A percentile compares a stretch with the other conserved stretches of the same genome.
phyloP scores from a whole-genome alignment of 192 early-diverging fungal species.

The Kappamyces sp. region DNA sequence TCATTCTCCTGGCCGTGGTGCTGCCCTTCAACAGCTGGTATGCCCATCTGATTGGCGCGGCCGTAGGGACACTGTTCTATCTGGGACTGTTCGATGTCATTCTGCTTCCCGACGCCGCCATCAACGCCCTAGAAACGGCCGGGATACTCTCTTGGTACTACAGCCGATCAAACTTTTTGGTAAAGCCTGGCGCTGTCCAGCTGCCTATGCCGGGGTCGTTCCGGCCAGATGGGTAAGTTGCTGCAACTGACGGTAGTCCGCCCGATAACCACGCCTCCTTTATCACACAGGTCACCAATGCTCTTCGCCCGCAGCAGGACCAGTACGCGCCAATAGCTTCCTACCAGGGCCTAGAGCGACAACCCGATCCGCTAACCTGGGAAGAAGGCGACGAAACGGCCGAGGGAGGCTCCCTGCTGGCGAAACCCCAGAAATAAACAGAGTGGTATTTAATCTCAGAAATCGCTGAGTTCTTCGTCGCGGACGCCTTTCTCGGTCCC shows the following conservation, averaged over 20 bases:
- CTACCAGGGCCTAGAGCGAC: no score
- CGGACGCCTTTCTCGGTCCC: no score
- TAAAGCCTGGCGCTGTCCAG: conserved; percentile 11
- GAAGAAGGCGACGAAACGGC: no score
- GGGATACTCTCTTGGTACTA: conserved; percentile 1
- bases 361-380: no score
- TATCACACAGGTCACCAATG: conserved; percentile 9
- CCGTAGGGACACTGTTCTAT: conserved; percentile 2
- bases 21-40: conserved; percentile 6
- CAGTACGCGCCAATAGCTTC: no score
- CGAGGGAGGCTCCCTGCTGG: no score
- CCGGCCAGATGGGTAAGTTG: neutral
- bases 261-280: neutral
- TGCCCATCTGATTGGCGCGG: neutral
- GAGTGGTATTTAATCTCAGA: no score
- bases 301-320: no score
- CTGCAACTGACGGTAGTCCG: neutral
- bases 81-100: conserved; percentile 6
- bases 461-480: no score
- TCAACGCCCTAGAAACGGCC: conserved; percentile 3
- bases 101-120: neutral
- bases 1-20: neutral
- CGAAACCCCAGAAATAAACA: no score
- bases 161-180: conserved; percentile 3
- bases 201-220: neutral